Conservation (phyloP, 1,284 basidiomycete species). For the Paramarasmius palmivorus region DNA sequence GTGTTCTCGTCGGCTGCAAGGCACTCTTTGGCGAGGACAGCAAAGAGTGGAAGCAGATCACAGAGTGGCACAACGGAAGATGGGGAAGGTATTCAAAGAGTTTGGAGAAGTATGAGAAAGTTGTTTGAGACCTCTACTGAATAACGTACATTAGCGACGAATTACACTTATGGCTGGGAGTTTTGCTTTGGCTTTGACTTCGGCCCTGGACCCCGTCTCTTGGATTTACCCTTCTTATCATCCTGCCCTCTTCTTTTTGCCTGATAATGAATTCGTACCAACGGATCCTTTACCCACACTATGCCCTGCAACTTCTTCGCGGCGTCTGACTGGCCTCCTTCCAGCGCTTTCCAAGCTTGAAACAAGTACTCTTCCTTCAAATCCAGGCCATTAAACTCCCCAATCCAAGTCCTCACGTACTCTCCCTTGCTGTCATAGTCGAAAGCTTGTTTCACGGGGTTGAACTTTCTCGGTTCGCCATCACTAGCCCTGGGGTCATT, state of each 20-base stretch:
- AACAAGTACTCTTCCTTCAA: slow-evolving; percentile 13
- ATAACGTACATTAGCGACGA: too few species aligned
- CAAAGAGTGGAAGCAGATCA: not conserved
- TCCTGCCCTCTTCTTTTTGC: not conserved
- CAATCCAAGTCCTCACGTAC: slow-evolving; percentile 49
- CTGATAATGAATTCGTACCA: slow-evolving; percentile 18
- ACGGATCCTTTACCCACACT: slow-evolving; percentile 12
- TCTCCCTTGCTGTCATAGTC: slow-evolving; percentile 49
- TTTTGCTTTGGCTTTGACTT: too few species aligned
- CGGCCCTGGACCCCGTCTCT: too few species aligned
- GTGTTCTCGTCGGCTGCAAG: not conserved
- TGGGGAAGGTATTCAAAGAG: not conserved
- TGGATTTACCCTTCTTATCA: not conserved
- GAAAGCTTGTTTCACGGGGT: slow-evolving; percentile 54
- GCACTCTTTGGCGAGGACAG: not conserved
- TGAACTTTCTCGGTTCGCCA: slow-evolving; percentile 41
- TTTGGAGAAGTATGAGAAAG: too few species aligned
- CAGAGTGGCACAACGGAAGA: not conserved
- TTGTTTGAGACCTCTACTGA: too few species aligned
- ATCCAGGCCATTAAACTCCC: slow-evolving; percentile 36
- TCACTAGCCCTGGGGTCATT: slow-evolving; percentile 49
- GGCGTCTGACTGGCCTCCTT: slow-evolving; percentile 3
- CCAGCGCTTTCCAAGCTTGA: slow-evolving; percentile 15
- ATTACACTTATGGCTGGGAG: too few species aligned
- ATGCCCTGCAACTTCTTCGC: not conserved